These are phyloP conservation scores for Colletotrichum sp. DNA, from an alignment of 2,329 filamentous ascomycete species.

Conservation along the genomic window DNA sequence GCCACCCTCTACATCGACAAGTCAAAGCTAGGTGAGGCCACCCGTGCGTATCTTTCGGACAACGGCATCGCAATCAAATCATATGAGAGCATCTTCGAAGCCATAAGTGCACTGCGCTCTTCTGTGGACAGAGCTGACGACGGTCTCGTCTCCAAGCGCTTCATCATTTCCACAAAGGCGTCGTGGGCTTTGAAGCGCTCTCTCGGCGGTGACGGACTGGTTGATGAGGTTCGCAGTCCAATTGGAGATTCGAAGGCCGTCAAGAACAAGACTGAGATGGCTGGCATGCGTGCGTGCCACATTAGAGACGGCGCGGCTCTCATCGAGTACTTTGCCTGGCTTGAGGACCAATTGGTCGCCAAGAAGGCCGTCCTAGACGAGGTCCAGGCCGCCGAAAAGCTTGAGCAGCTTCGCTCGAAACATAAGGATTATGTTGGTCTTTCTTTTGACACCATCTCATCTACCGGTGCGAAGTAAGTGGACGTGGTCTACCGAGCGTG, in stretches of 20 bases:
- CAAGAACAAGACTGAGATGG: conserved; percentile 88
- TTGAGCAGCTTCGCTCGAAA: conserved; percentile 75
- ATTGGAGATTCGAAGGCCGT: conserved; percentile 91
- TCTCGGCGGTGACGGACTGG: conserved; percentile 82
- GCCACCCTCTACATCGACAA: conserved; percentile 86
- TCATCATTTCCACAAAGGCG: conserved; percentile 84
- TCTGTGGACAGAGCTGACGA: conserved; percentile 10
- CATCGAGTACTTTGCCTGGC: conserved; percentile 94
- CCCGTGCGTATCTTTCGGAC: conserved; percentile 70
- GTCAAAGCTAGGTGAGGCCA: conserved; percentile 74
- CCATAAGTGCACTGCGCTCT: conserved; percentile 66
- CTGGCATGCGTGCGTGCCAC: conserved; percentile 94
- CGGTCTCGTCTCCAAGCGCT: conserved; percentile 60
- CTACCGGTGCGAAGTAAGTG: conserved; percentile 77
- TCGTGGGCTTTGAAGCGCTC: conserved; percentile 93
- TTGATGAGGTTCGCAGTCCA: conserved; percentile 87
- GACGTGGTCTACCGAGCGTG: not conserved
- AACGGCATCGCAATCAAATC: conserved; percentile 78
- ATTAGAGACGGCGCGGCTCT: conserved; percentile 91
- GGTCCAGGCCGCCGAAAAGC: conserved; percentile 88
- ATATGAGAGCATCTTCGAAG: conserved; percentile 81
- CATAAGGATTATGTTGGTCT: conserved; percentile 82
- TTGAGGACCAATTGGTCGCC: conserved; percentile 83
- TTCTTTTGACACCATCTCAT: conserved; percentile 96
- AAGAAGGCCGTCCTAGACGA: conserved; percentile 82